A percentile compares a stretch with the other conserved stretches of the same genome.
Conservation (phyloP, 148 eudicot species). For the Rhododendron kiyosumense region DNA sequence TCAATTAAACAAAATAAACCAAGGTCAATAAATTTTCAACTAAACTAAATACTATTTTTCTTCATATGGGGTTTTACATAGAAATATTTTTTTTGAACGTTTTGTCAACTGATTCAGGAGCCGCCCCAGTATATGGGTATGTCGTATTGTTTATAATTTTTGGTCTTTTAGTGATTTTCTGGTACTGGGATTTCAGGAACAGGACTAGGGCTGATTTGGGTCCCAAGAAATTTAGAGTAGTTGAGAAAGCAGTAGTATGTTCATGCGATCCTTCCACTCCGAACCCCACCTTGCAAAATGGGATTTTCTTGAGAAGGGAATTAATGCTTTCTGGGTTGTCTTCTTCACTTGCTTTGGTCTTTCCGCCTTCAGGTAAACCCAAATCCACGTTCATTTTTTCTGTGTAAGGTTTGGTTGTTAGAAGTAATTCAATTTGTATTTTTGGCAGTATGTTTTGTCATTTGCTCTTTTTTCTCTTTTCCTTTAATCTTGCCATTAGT, state of each 20-base stretch:
- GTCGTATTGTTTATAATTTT: neutral
- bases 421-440: neutral
- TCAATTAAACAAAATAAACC: too few species aligned
- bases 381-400: neutral
- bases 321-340: slow-evolving; percentile 52
- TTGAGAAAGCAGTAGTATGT: slow-evolving; percentile 24
- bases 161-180: neutral
- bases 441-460: neutral
- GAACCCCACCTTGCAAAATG: slow-evolving; percentile 27
- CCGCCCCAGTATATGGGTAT: neutral
- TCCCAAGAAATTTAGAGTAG: slow-evolving; percentile 32
- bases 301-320: slow-evolving; percentile 48
- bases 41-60: too few species aligned
- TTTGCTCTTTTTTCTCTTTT: neutral
- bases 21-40: too few species aligned
- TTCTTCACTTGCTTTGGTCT: slow-evolving; percentile 42
- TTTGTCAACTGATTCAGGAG: neutral
- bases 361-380: slow-evolving; percentile 43
- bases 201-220: slow-evolving; percentile 17
- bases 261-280: slow-evolving; percentile 16
- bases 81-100: neutral
- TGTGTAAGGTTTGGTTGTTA: neutral
- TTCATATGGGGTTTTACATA: neutral
- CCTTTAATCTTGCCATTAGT: neutral
- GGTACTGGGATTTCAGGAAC: slow-evolving; percentile 30